These are phyloP conservation scores for Ceratocystis ficicola DNA, from an alignment of 2,329 filamentous ascomycete species.

Conservation along the genomic window DNA sequence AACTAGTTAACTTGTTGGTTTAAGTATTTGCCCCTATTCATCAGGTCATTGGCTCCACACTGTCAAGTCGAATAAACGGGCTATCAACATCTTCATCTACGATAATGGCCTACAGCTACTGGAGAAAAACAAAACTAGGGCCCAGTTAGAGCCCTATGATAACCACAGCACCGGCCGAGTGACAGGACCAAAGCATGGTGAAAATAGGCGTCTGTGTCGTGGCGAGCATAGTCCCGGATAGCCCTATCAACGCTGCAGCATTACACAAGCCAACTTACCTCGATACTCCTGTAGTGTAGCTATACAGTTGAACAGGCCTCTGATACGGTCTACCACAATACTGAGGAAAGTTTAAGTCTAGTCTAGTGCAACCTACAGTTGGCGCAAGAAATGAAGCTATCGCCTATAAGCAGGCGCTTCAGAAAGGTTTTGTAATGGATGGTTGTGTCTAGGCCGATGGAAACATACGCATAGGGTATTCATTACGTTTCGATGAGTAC, in stretches of 20 bases:
- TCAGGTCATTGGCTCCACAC: constrained; percentile 58
- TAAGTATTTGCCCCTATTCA: constrained; percentile 33
- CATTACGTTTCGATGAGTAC: constrained; percentile 55
- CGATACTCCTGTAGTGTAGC: background rate
- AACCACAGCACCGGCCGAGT: constrained; percentile 60
- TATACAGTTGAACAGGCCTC: constrained; percentile 47
- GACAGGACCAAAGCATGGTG: constrained; percentile 51
- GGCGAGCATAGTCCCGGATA: constrained; percentile 38
- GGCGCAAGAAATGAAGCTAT: constrained; percentile 55
- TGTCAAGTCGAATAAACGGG: constrained; percentile 63
- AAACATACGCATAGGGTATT: constrained; percentile 75
- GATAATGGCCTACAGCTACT: constrained; percentile 63
- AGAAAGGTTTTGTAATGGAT: constrained; percentile 53
- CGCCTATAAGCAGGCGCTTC: constrained; percentile 53
- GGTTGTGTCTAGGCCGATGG: constrained; percentile 70
- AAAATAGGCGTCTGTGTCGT: constrained; percentile 48
- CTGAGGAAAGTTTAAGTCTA: constrained; percentile 54
- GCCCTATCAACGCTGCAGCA: background rate
- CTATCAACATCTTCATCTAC: constrained; percentile 64
- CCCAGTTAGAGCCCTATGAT: constrained; percentile 55
- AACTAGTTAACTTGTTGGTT: too few species aligned
- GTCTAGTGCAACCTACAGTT: constrained; percentile 48
- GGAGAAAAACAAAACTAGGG: constrained; percentile 47
- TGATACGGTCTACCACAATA: constrained; percentile 53
- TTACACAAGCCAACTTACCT: background rate